Evolutionary conservation across 2,329 filamentous ascomycete species (phyloP).

Genomic region (Monilinia fructicola): DNA sequence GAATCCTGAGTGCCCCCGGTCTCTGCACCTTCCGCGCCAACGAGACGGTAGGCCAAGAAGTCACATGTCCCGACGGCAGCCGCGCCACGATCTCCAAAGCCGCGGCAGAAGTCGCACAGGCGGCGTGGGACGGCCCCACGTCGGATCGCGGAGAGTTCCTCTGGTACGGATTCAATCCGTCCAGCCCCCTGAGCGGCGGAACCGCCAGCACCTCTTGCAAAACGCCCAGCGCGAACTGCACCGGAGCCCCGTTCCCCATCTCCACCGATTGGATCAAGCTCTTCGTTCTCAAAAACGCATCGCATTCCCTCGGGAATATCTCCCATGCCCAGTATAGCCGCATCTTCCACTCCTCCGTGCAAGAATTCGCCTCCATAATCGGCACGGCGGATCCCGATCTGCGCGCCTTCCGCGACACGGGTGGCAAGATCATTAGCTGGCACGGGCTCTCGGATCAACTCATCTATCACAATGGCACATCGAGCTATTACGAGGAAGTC

Average conservation of each 20-base stretch:
- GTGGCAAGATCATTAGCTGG: slow-evolving; percentile 29
- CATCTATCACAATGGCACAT: slow-evolving; percentile 15
- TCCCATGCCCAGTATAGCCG: slow-evolving; percentile 1
- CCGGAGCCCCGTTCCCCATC: slow-evolving; percentile 38
- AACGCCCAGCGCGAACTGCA: not conserved
- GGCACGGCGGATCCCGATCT: slow-evolving; percentile 29
- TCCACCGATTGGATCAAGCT: slow-evolving; percentile 41
- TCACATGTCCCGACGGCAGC: not conserved
- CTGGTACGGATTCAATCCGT: not conserved
- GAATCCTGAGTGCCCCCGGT: slow-evolving; percentile 44
- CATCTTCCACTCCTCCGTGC: slow-evolving; percentile 11
- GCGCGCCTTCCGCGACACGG: slow-evolving; percentile 20
- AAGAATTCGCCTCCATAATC: slow-evolving; percentile 25
- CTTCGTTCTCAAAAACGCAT: slow-evolving; percentile 41
- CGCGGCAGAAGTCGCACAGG: not conserved
- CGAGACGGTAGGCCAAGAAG: not conserved
- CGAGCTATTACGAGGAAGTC: slow-evolving; percentile 37
- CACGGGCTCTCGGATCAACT: slow-evolving; percentile 29
- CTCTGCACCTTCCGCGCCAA: slow-evolving; percentile 38
- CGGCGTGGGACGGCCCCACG: not conserved
- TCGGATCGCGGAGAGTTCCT: not conserved
- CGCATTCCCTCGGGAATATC: slow-evolving; percentile 27
- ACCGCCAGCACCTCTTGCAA: not conserved
- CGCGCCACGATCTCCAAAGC: not conserved
- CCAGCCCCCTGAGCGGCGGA: not conserved